Evolutionary conservation across 139 green algal species (phyloP).

Genomic region (Spirogloea muscicola): DNA sequence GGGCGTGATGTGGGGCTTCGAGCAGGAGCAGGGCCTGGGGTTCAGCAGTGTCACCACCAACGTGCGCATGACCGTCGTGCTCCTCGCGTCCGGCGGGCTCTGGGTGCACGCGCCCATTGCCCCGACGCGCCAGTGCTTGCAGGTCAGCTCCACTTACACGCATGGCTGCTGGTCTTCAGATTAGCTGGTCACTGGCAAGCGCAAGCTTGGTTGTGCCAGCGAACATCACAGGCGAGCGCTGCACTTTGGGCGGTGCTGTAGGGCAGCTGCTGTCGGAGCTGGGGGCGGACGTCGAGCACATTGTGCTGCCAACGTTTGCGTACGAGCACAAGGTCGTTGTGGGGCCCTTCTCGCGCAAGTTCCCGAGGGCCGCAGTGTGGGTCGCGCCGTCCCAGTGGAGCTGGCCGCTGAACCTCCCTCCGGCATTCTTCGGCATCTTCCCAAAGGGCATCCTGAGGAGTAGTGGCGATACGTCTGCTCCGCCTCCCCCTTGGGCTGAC

Average conservation of each 20-base stretch:
- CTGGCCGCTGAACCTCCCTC: constrained; percentile 53
- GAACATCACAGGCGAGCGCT: too few relatives aligned
- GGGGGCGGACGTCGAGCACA: constrained; percentile 46
- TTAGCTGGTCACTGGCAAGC: too few relatives aligned
- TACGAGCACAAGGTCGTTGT: constrained; percentile 62
- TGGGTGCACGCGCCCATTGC: constrained; percentile 55
- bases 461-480: neutral
- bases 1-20: constrained; percentile 39
- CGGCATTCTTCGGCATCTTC: constrained; percentile 49
- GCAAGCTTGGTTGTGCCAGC: too few relatives aligned
- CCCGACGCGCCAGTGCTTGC: constrained; percentile 56
- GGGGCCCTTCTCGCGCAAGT: constrained; percentile 51
- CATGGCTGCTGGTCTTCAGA: too few relatives aligned
- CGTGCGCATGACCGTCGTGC: constrained; percentile 53
- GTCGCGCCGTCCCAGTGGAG: constrained; percentile 50
- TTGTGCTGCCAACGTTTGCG: constrained; percentile 57
- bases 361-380: constrained; percentile 47
- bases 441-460: neutral
- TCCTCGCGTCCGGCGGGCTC: constrained; percentile 46
- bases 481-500: constrained; percentile 25
- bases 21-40: constrained; percentile 45
- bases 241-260: too few relatives aligned
- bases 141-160: too few relatives aligned
- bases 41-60: constrained; percentile 48
- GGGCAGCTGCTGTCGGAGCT: constrained; percentile 46